These are phyloP conservation scores for Psophocarpus tetragonolobus DNA, from an alignment of 306 rosid genomes.

Conservation along the genomic window DNA sequence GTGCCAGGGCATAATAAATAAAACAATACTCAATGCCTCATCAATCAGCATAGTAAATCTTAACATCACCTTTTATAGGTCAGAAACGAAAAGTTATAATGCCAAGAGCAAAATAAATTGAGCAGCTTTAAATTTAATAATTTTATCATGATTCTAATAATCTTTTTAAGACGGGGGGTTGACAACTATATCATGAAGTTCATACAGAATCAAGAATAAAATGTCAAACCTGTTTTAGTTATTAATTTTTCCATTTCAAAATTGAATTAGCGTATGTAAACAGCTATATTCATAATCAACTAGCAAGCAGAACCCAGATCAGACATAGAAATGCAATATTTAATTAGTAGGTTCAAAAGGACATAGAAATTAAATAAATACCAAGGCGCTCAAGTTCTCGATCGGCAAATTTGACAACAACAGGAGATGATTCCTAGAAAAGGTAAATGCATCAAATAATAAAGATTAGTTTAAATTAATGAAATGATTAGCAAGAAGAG, in stretches of 20 bases:
- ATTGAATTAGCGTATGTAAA: neutral
- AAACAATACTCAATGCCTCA: neutral
- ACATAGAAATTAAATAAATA: slow-evolving; percentile 34
- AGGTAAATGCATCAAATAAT: slow-evolving; percentile 24
- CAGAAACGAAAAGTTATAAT: neutral
- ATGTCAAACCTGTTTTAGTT: neutral
- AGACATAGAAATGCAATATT: neutral
- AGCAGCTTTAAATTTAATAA: slow-evolving; percentile 1
- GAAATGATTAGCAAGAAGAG: slow-evolving; percentile 26
- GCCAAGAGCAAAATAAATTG: neutral
- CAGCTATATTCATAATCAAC: neutral
- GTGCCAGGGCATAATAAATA: neutral
- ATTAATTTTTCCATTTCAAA: neutral
- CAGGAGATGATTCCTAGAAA: slow-evolving; percentile 59
- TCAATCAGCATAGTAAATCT: neutral
- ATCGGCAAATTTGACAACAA: slow-evolving; percentile 81
- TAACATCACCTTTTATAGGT: neutral
- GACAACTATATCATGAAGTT: neutral
- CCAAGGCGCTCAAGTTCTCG: slow-evolving; percentile 67
- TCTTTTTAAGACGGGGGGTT: neutral
- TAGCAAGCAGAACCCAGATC: neutral
- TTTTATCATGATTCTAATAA: neutral
- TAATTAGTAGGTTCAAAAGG: slow-evolving; percentile 22
- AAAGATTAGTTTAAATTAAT: slow-evolving; percentile 31
- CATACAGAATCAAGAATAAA: neutral